Base-by-base conservation (phyloP, 257 asterid genomes). In the Linderniella brevidens region DNA sequence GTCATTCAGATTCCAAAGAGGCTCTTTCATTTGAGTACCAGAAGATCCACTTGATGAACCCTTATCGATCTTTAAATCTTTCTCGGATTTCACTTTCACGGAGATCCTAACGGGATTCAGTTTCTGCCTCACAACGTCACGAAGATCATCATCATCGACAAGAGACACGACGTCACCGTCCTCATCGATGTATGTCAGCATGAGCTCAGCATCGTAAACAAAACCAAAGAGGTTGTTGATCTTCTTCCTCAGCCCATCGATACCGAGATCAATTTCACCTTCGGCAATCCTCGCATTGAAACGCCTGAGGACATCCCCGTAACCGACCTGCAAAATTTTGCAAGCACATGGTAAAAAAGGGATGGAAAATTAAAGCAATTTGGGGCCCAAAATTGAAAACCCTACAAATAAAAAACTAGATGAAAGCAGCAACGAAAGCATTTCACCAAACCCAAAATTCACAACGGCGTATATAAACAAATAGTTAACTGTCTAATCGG, bases 81-180 rank as follows among this genome's bases (percentile, higher is more conserved):
- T 11, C 25, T 52, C 72, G 48, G 63, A 19, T 40, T n/a, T 44
- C 48, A 64, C 37, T 46, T 50, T 68, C 46, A 64, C 82, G 43
- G 78, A 67, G 39, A 90, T 60, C 52, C 99, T 63, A 57, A 81
- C 29, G 19, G 99, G 99, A 66, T 79, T 62, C 61, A 90, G 68
- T 41, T 32, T 64, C 70, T 90, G 99, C 52, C 62, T 74, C 56
- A 75, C 72, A 38, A 63, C 88, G 41, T 90, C 96, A 11, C 13
- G 53, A 45, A 90, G 82, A 71, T 90, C 99, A 37, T 71, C 93
- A 55, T 82, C 88, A 53, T 85, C 93, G 56, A 64, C 83, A 46
- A 90, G 88, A 4, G 87, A 59, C 46, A 90, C 82, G 9, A 55
- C 64, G 49, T 85, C 99, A 13, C 50, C 54, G 49, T 90, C 96